Percentiles rank a stretch among this genome's conserved stretches.
These are phyloP conservation scores for Sporobolomyces phaffii DNA, from an alignment of 768 basidiomycete species.

Conservation along the genomic window DNA sequence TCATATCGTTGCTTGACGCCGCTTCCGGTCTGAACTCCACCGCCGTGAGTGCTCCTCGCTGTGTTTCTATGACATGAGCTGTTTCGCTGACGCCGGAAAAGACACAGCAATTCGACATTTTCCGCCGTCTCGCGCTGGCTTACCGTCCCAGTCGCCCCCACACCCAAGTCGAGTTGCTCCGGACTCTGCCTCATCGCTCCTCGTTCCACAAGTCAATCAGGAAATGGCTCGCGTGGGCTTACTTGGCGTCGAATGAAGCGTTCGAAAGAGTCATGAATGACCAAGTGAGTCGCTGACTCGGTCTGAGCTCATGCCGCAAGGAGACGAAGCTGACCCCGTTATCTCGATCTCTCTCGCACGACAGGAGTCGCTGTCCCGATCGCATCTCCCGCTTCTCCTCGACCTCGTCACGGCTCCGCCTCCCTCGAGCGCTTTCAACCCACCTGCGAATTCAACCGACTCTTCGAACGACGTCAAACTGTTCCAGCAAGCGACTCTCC, in stretches of 20 bases:
- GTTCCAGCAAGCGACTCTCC: conserved; percentile 5
- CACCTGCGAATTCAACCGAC: background rate
- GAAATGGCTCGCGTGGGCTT: conserved; percentile 19
- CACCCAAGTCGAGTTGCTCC: conserved; percentile 7
- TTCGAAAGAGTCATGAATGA: background rate
- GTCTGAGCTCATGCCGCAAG: background rate
- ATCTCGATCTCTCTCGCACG: too few species aligned
- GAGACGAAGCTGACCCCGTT: too few species aligned
- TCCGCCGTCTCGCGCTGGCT: background rate
- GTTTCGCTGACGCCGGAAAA: background rate
- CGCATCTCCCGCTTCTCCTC: background rate
- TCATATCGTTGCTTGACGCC: background rate
- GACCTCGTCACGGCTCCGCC: background rate
- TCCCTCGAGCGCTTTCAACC: conserved; percentile 1
- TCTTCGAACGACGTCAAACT: conserved; percentile 7
- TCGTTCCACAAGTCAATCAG: conserved; percentile 4
- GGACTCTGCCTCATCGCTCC: background rate
- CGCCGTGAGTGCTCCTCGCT: background rate
- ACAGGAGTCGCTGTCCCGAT: background rate
- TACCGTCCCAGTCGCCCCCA: background rate
- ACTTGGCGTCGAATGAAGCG: background rate
- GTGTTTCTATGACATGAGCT: too few species aligned
- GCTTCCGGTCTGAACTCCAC: background rate
- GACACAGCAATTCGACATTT: background rate
- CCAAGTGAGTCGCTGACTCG: background rate